These are phyloP conservation scores for Penicillium sp. DNA, from an alignment of 2,329 filamentous ascomycete genomes.

Conservation along the genomic window DNA sequence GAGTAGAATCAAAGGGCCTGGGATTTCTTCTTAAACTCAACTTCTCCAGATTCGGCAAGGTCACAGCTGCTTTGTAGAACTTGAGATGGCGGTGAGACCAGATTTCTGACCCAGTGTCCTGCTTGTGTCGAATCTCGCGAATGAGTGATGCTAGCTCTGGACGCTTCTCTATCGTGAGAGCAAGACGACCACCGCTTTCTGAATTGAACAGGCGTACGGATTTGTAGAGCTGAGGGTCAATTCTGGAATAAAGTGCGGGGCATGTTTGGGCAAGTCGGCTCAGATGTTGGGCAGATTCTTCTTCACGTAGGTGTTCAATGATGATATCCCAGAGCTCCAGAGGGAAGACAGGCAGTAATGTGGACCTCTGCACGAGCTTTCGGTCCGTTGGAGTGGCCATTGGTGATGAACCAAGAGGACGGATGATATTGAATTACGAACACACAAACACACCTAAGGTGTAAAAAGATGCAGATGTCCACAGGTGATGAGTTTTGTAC, in stretches of 20 bases:
- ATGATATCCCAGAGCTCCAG: slow-evolving; percentile 8
- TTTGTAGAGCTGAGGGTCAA: slow-evolving; percentile 1
- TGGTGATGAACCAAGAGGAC: neutral
- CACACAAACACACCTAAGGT: neutral
- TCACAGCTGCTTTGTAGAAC: neutral
- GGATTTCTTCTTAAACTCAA: neutral
- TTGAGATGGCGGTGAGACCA: neutral
- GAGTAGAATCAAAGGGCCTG: neutral
- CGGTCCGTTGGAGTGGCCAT: neutral
- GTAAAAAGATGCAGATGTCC: neutral
- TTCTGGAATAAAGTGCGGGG: neutral
- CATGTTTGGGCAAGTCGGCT: slow-evolving; percentile 3
- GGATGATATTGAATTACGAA: neutral
- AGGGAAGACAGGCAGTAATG: neutral
- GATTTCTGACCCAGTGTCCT: neutral
- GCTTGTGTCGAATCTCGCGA: slow-evolving; percentile 3
- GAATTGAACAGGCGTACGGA: neutral
- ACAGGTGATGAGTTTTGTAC: neutral
- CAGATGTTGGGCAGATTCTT: slow-evolving; percentile 1
- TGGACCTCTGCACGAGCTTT: neutral
- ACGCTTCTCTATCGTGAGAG: slow-evolving; percentile 1
- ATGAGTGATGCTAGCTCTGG: slow-evolving; percentile 1
- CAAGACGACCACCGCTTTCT: slow-evolving; percentile 5
- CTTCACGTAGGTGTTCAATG: slow-evolving; percentile 1
- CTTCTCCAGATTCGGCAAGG: neutral